Evolutionary conservation across 2,329 filamentous ascomycete genomes (phyloP).

Genomic region (Colletotrichum sp.): DNA sequence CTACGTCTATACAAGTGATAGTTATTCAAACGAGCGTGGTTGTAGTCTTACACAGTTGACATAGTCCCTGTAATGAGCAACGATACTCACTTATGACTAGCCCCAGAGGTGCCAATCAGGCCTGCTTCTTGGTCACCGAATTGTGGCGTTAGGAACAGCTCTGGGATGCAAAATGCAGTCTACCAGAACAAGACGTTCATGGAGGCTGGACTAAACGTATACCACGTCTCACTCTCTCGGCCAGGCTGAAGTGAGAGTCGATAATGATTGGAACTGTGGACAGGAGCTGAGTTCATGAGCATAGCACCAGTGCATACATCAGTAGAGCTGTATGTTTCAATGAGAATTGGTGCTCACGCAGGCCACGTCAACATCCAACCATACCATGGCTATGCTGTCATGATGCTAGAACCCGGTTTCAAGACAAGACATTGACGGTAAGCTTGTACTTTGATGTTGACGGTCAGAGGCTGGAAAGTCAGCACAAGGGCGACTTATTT

Average conservation of each 20-base stretch:
- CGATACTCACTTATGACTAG: neutral
- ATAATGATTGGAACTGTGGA: neutral
- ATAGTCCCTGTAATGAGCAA: neutral
- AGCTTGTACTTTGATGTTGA: neutral
- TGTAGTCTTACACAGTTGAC: neutral
- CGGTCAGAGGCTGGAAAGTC: neutral
- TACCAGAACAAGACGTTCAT: too few relatives aligned
- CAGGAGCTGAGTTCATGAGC: neutral
- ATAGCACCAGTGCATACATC: neutral
- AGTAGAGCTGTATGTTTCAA: neutral
- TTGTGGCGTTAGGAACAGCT: fast-evolving
- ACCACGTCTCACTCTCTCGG: fast-evolving
- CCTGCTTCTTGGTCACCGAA: fast-evolving
- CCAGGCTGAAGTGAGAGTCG: neutral
- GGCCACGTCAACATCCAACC: neutral
- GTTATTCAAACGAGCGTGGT: neutral
- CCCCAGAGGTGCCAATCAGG: fast-evolving
- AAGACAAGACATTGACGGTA: neutral
- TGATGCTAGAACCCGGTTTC: neutral
- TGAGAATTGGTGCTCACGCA: neutral
- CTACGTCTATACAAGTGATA: fast-evolving
- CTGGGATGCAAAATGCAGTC: too few relatives aligned
- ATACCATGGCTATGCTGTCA: neutral
- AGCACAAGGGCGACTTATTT: fast-evolving
- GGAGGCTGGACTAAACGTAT: too few relatives aligned